Conservation (phyloP, 495 filamentous ascomycete species). For the Pyrenula massariospora region DNA sequence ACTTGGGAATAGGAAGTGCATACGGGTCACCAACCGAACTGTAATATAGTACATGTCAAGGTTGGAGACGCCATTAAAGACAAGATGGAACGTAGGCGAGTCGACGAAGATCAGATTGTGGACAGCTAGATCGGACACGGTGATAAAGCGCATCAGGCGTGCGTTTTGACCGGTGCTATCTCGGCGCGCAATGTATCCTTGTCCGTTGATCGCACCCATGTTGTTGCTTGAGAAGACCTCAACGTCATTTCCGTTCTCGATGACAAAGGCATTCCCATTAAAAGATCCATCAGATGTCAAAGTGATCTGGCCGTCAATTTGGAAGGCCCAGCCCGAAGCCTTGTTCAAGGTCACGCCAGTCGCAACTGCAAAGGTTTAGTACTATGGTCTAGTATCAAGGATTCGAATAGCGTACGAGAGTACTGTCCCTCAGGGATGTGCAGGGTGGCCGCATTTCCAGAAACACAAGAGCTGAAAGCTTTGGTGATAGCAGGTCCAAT, state of each 20-base stretch:
- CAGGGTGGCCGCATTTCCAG: slow-evolving; percentile 14
- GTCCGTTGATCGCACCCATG: slow-evolving; percentile 30
- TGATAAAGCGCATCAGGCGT: slow-evolving; percentile 20
- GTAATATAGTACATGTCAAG: slow-evolving; percentile 33
- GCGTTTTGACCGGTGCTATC: slow-evolving; percentile 15
- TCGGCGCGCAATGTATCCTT: slow-evolving; percentile 27
- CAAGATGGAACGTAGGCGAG: slow-evolving; percentile 29
- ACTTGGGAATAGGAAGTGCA: slow-evolving; percentile 5
- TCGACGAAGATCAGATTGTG: slow-evolving; percentile 34
- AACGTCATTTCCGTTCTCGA: slow-evolving; percentile 29
- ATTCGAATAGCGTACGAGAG: slow-evolving; percentile 9
- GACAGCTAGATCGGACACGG: slow-evolving; percentile 23
- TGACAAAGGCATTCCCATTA: slow-evolving; percentile 28
- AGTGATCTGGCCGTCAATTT: slow-evolving; percentile 31
- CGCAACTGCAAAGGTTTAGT: not conserved
- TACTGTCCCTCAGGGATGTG: slow-evolving; percentile 31
- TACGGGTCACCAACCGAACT: slow-evolving; percentile 18
- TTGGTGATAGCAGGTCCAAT: slow-evolving; percentile 25
- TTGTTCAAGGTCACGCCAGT: slow-evolving; percentile 20
- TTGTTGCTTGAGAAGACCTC: slow-evolving; percentile 31
- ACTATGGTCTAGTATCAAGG: not conserved
- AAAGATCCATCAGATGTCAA: slow-evolving; percentile 20
- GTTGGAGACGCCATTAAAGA: slow-evolving; percentile 27
- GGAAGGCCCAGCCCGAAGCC: slow-evolving; percentile 23
- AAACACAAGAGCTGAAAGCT: slow-evolving; percentile 25